A percentile compares a stretch with the other conserved stretches of the same genome.
These are phyloP conservation scores for Begonia peltatifolia DNA, from an alignment of 306 rosid species.

Conservation along the genomic window DNA sequence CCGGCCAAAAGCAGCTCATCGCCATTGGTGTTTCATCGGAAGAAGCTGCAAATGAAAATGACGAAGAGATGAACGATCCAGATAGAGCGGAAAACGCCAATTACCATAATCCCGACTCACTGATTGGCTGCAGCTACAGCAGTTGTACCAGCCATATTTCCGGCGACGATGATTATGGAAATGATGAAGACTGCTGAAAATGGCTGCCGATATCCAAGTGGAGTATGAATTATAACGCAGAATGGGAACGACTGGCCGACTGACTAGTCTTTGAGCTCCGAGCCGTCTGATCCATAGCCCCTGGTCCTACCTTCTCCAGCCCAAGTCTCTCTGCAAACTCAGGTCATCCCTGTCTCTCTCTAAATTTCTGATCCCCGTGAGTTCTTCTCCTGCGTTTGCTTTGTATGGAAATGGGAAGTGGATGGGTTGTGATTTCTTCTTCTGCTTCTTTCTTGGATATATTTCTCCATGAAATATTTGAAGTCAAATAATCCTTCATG, in stretches of 20 bases:
- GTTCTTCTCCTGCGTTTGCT: neutral
- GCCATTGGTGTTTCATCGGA: neutral
- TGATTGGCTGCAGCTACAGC: conserved; percentile 5
- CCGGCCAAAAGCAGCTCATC: conserved; percentile 21
- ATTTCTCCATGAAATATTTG: neutral
- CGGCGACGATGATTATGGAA: conserved; percentile 18
- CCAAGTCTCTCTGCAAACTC: neutral
- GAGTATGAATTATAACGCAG: neutral
- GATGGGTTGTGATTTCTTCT: neutral
- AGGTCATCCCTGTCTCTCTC: conserved; percentile 1
- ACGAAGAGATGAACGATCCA: conserved; percentile 16
- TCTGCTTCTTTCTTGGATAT: neutral
- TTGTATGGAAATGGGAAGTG: neutral
- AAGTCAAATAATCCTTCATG: neutral
- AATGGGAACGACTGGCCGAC: neutral
- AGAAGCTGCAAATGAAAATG: neutral
- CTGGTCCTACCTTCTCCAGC: neutral
- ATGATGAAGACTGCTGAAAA: neutral
- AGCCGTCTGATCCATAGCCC: conserved; percentile 4
- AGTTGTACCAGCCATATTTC: conserved; percentile 18
- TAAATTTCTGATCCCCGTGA: neutral
- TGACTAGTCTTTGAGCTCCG: conserved; percentile 16
- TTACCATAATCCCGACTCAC: conserved; percentile 1
- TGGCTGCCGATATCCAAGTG: neutral
- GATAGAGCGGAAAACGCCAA: conserved; percentile 5